Base-by-base conservation (phyloP, 2,329 filamentous ascomycete species). In the Aspergillus terreus region DNA sequence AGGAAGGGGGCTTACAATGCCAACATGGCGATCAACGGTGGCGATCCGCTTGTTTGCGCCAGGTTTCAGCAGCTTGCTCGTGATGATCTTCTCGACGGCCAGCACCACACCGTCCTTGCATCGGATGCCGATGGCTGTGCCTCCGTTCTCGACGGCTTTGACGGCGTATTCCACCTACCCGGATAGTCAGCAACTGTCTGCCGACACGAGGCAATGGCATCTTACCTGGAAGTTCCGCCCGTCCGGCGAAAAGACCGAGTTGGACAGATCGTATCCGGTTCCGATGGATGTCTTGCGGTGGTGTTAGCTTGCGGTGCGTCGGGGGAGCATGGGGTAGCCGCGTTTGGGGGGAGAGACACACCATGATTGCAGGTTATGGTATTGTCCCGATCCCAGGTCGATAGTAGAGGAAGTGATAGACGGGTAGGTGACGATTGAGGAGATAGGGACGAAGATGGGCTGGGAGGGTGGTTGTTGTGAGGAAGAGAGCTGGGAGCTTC, bases 181-280 rank as follows among this genome's bases (percentile, higher is more conserved):
- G 32, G n/a, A 45, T 52, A 4, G 52, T 65, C 14, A 66, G 59
- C 35, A 50, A 6, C 43, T n/a, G 21, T 10, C 36, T 25, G n/a
- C 5, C 11, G 17, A 12, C 17, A 46, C 15, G 15, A 27, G 23
- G 19, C 23, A 30, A 46, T 15, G 12, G 21, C 45, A 41, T 10
- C 50, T 57, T 70, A 95, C 90, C 77, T 99, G 94, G 76, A 99
- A 99, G 76, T 99, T 99, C 65, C 94, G 89, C 71, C 94, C 94
- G 78, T 99, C 94, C 61, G 94, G 94, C 45, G 94, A 97, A 82
- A 97, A 99, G 80, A 97, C 95, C 69, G 94, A 97, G 83, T 99
- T 99, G 73, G 90, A 90, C 67, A 99, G 87, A 84, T 99, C 94
- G 79, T 99, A 99, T 70, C 94, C 94, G 68, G 94, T 99, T 71